Percentiles rank a stretch among this genome's conserved stretches.
phyloP scores from a whole-genome alignment of 2,329 filamentous ascomycete genomes.

The Arthrobotrys conoides region DNA sequence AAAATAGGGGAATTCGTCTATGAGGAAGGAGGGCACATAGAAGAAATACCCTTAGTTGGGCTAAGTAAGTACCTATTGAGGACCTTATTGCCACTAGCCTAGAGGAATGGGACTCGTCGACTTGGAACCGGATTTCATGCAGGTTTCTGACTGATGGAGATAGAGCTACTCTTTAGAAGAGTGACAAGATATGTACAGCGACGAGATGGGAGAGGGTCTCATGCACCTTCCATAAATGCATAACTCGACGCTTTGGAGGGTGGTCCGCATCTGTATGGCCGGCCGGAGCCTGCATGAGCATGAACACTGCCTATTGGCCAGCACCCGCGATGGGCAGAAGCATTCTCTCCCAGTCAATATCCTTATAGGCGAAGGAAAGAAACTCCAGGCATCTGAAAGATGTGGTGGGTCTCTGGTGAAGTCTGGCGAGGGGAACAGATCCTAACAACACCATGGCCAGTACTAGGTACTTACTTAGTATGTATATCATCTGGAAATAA shows the following conservation, averaged over 20 bases:
- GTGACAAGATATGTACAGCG: constrained; percentile 20
- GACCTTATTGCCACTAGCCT: constrained; percentile 6
- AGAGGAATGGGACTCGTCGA: constrained; percentile 13
- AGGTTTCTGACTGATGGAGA: constrained; percentile 26
- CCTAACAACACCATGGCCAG: constrained; percentile 47
- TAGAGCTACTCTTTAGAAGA: constrained; percentile 27
- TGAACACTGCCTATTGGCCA: constrained; percentile 12
- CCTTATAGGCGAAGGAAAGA: constrained; percentile 54
- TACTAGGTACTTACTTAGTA: no score
- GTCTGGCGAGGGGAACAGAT: constrained; percentile 18
- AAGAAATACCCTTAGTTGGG: constrained; percentile 2
- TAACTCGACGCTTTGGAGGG: constrained; percentile 28
- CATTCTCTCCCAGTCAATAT: constrained; percentile 49
- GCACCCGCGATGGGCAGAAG: constrained; percentile 4
- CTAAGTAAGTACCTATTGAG: neutral
- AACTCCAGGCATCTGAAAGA: constrained; percentile 47
- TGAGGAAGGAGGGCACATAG: constrained; percentile 17
- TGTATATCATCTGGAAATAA: neutral
- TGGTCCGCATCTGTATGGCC: constrained; percentile 10
- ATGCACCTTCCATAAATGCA: constrained; percentile 49
- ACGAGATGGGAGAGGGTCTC: constrained; percentile 25
- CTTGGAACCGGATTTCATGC: constrained; percentile 23
- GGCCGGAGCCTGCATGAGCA: constrained; percentile 7
- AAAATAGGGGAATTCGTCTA: constrained; percentile 27
- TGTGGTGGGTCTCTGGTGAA: constrained; percentile 13